Base-by-base conservation (phyloP, 192 early-diverging fungal genomes). In the Coemansia sp. region DNA sequence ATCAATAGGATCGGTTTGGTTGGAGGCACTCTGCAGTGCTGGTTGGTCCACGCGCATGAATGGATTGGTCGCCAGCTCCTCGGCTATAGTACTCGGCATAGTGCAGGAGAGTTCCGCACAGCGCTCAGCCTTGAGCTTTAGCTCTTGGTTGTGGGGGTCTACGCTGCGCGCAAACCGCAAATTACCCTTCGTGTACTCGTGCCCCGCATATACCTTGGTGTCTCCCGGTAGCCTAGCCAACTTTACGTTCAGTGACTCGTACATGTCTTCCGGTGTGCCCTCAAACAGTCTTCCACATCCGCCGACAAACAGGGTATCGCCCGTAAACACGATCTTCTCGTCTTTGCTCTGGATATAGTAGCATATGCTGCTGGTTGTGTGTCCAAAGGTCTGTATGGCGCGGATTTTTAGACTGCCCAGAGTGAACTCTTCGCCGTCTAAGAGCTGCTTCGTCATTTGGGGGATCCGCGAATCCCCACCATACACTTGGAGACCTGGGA, bases 281-380 rank as follows among this genome's bases (percentile, higher is more conserved):
- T 98, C 96, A 77, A 98, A 98, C 70, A 98, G 95, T 20, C 89
- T 71, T 5, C 96, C 96, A 70, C 95, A 97, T 7, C 92, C 92
- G 59, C 81, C 91, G 33, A 94, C 77, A 69, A 92, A 94, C 50
- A 93, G 74, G 9, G 90, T 93, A 58, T 94, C 92, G 20, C 95
- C 95, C 9, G 94, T 95, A 66, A 98, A 98, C 20, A 94, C 93
- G 14, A 87, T 89, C 48, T 76, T 79, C 53, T 92, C 67, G 6
- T 9, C 34, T 9, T 72, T 83, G 69, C 90, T 89, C 37, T 83
- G 84, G 16, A 95, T 85, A 73, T 85, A 94, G 78, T 88, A 98
- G 67, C 89, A 88, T 8, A 98, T 88, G 73, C 89, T 91, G 23
- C 93, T 92, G 0, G 83, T 88, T 7, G 96, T 98, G 76, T 98